Evolutionary conservation across 805 yeast species (phyloP), one percentile per base, ranked within the genome.

Genomic region (Wickerhamomyces sydowiorum): DNA sequence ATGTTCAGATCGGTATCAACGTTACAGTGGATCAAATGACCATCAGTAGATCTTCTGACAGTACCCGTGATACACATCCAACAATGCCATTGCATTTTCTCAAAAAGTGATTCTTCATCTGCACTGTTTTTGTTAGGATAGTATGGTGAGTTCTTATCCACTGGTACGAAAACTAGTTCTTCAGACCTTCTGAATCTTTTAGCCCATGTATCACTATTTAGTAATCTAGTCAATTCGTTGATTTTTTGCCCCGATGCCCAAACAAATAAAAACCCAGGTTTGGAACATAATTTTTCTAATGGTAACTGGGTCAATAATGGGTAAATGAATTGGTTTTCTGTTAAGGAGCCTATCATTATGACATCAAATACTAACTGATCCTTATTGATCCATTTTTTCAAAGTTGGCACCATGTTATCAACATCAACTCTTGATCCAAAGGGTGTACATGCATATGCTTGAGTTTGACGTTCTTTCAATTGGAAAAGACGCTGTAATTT

Each of bases 41-140:
- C 75, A 63, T 90, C 97, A 0, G 81, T 78, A 2, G 95, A 78
- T 53, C 97, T 73, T 56, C 96, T 72, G 7, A 90, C 91, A 0
- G 97, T 90, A 3, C 97, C 97, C 3, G 96, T 90, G 40, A 90
- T 85, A 52, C 96, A 91, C 96, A 90, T 89, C 86, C 96, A 85
- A 55, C 97, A 90, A 64, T 91, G 97, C 96, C 96, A 90, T 63
- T 85, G 93, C 61, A 85, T 80, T 44, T 81, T 78, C 45, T 78
- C 80, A 42, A 86, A 70, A 21, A 86, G 57, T 1, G 70, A 51
- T 27, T 69, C 68, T 15, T 73, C 76, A 42, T 73, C 73, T 29
- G 62, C 56, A 24, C 41, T 27, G 8, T 72, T 72, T 31, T 75
- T 74, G 3, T 71, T 70, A 1, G 93, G 93, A 48, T 76, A 80